Evolutionary conservation across 2,329 filamentous ascomycete genomes (phyloP), one percentile per base, ranked within the genome.

Genomic region (Ophiostoma himal-ulmi): DNA sequence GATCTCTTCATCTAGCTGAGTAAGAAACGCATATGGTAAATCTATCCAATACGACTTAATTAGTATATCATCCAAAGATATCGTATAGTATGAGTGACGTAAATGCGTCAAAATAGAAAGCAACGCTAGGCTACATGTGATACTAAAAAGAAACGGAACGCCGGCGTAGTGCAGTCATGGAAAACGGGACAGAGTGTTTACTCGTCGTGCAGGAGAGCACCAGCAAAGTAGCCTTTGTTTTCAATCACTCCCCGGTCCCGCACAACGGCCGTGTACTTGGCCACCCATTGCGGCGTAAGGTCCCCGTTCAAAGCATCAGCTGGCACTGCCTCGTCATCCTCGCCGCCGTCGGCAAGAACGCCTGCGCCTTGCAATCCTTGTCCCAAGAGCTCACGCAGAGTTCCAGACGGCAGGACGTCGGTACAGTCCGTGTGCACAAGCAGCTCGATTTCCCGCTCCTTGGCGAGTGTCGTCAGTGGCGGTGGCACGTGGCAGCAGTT

Each of bases 401-500:
- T 97, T 0, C 94, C 94, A 68, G 87, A 85, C 0, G 95, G 94
- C 17, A 99, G 83, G 72, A 99, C 92, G 77, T 98, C 92, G 37
- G 91, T 95, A 80, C 92, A 96, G 80, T 99, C 95, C 75, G 93
- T 93, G 80, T 99, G 95, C 57, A 96, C 96, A 70, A 97, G 83
- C 71, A 99, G 82, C 79, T 98, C 93, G 72, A 99, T 93, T 26
- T 87, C 84, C 77, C 93, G 85, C 73, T 89, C 84, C 79, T 92
- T 94, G n/a, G 94, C 94, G 75, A 96, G 89, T 76, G 91, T 81
- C 71, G 93, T 89, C 73, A 99, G 84, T 14, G 93, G 90, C 76
- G 93, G 94, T 10, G 95, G 95, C 62, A 98, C 95, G 66, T 93
- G 94, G 81, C 95, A 99, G 83, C 94, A 98, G 80, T 98, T 92